These are phyloP conservation scores for Chloromonas sp. DNA, from an alignment of 163 green algal genomes.

Conservation along the genomic window DNA sequence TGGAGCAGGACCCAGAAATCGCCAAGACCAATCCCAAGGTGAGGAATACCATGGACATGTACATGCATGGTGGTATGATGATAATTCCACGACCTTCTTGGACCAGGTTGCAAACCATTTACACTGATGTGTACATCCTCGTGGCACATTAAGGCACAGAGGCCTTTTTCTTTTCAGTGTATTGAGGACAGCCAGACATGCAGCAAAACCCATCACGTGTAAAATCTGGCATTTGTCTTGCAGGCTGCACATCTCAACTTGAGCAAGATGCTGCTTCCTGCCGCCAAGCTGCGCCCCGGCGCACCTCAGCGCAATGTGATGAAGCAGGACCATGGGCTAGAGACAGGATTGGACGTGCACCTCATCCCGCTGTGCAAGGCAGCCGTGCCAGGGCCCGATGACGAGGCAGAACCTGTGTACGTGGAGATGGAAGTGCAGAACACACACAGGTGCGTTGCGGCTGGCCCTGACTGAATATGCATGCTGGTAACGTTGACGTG, in stretches of 20 bases:
- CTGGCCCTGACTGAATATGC: background rate
- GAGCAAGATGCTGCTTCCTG: constrained; percentile 71
- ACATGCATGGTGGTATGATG: background rate
- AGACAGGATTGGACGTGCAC: constrained; percentile 69
- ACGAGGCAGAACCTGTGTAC: constrained; percentile 52
- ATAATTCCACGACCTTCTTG: background rate
- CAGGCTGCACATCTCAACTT: constrained; percentile 66
- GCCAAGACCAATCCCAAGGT: constrained; percentile 17
- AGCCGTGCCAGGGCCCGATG: constrained; percentile 42
- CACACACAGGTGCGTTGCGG: constrained; percentile 48
- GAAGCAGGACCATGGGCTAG: constrained; percentile 77
- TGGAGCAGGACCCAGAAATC: constrained; percentile 39
- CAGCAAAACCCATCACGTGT: too few relatives aligned
- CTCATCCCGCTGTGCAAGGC: constrained; percentile 71
- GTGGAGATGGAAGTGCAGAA: constrained; percentile 69
- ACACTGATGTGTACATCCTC: too few relatives aligned
- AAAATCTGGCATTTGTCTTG: background rate
- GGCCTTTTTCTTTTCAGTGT: too few relatives aligned
- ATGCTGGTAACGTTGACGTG: background rate
- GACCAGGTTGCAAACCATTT: background rate
- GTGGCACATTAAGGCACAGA: too few relatives aligned
- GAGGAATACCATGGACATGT: background rate
- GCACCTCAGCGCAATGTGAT: constrained; percentile 64
- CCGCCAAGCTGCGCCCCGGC: constrained; percentile 68
- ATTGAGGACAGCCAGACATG: too few relatives aligned